Base-by-base conservation (phyloP, 2,329 filamentous ascomycete genomes). In the Aspergillus jensenii region DNA sequence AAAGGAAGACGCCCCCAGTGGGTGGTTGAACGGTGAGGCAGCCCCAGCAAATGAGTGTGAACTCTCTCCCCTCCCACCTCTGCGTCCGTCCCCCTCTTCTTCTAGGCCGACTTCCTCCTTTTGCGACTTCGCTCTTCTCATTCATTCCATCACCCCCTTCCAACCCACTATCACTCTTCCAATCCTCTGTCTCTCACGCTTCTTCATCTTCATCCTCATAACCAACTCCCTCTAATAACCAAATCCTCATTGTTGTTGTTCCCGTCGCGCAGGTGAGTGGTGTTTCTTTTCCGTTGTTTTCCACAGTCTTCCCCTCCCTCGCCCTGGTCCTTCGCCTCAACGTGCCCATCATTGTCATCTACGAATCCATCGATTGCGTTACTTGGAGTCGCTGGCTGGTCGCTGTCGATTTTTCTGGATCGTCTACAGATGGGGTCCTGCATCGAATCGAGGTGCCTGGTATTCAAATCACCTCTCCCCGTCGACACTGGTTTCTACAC, bases 261-360 rank as follows among this genome's bases (percentile, higher is more conserved):
- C n/a, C 46, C 41, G 46, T 57, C 45, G 39, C 54, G 58, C 61
- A 71, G 65, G 69, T 71, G 61, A 70, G 69, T 67, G 33, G 31
- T 14, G 31, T 56, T 55, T 55, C 60, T 59, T 54, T 62, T 59
- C 59, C 52, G 45, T 59, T 60, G 35, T 49, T 46, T 61, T 54
- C 57, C 48, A 55, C 56, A 45, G 43, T 57, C 52, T 57, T 47
- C 60, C 59, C 55, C 50, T 52, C 47, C 49, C 46, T 55, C 52
- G 46, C 62, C 41, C 52, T 50, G 46, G 40, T 44, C 48, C 59
- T 50, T 50, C 55, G 49, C 47, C 48, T 51, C 58, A 52, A 41
- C 27, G 39, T 23, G 23, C 27, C 53, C 52, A 55, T 55, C 52
- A 52, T 48, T 45, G 14, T 37, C 45, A 14, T 43, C 46, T 46